Base-by-base conservation (phyloP, 257 asterid genomes). In the Galeopsis tetrahit region DNA sequence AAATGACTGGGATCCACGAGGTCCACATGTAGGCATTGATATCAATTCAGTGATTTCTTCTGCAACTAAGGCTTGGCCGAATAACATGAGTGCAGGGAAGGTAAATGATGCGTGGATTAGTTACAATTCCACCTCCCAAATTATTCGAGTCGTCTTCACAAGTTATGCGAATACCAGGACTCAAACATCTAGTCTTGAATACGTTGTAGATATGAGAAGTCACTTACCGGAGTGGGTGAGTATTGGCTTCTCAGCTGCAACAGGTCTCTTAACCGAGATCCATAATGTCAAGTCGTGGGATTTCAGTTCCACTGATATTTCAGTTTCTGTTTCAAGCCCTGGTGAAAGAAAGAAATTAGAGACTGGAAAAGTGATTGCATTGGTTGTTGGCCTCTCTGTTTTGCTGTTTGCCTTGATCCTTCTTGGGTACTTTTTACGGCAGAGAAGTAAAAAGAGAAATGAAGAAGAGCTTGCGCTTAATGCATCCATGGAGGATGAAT, bases 171-270 rank as follows among this genome's bases (percentile, higher is more conserved):
- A 17, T 15, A 52, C 11, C 10, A 52, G 0, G 10, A 52, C 59
- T 6, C 32, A 2, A 14, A 52, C 11, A 6, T 52, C 31, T 52
- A 14, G 1, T 0, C 10, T 68, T 52, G 52, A 52, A 15, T 3
- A 5, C 1, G 10, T 0, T 14, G 60, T 68, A 1, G 72, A 68
- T 52, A 10, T 68, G 39, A 10, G 49, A 7, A 3, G 55, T 3
- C 2, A 52, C 33, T 52, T 52, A 5, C 59, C 59, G 0, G 59
- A 52, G 9, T 51, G 58, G 63, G 72, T 68, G 44, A 51, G 62
- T 2, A 2, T 68, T 21, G 72, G 72, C 15, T 68, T 68, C 72
- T 68, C 72, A 3, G 73, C 63, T n/a, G 63, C 73, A 15, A 68
- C 73, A 0, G 73, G 73, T 14, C 10, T 0, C 0, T 17, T 44